Conservation (phyloP, 495 filamentous ascomycete genomes). For the Neurospora sp. region DNA sequence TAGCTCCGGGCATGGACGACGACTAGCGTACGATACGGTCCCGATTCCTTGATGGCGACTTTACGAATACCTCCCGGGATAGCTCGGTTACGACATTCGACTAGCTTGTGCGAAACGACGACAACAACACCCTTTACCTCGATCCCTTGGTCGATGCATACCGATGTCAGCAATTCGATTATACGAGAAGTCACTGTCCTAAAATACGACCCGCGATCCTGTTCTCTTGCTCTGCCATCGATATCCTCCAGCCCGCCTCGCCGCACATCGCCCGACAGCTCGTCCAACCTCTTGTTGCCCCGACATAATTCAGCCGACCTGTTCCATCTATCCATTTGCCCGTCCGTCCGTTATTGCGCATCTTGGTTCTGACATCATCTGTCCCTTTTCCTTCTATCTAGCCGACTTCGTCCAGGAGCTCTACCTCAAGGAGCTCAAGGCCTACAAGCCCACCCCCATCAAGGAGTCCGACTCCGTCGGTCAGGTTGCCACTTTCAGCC, state of each 20-base stretch:
- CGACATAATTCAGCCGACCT: not conserved
- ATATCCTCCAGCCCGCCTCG: not conserved
- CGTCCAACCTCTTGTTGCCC: not conserved
- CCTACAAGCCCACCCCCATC: constrained; percentile 76
- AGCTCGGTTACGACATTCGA: not conserved
- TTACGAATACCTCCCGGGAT: not conserved
- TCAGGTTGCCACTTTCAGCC: constrained; percentile 78
- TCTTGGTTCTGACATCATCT: not conserved
- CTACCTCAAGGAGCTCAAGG: constrained; percentile 87
- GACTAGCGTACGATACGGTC: not conserved
- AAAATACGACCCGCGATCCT: not conserved
- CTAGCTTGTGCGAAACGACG: not conserved
- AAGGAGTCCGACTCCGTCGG: constrained; percentile 82
- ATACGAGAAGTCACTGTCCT: not conserved
- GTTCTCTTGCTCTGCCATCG: not conserved
- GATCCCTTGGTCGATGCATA: not conserved
- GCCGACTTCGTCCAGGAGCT: constrained; percentile 94
- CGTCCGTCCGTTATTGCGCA: not conserved
- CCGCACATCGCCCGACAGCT: not conserved
- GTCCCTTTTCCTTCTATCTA: constrained; percentile 27
- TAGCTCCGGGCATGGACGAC: not conserved
- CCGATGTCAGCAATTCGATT: not conserved
- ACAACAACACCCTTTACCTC: not conserved
- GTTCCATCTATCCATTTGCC: not conserved
- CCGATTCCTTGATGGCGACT: not conserved